Evolutionary conservation across 2,329 filamentous ascomycete species (phyloP).

Genomic region (Xylaria sp.): DNA sequence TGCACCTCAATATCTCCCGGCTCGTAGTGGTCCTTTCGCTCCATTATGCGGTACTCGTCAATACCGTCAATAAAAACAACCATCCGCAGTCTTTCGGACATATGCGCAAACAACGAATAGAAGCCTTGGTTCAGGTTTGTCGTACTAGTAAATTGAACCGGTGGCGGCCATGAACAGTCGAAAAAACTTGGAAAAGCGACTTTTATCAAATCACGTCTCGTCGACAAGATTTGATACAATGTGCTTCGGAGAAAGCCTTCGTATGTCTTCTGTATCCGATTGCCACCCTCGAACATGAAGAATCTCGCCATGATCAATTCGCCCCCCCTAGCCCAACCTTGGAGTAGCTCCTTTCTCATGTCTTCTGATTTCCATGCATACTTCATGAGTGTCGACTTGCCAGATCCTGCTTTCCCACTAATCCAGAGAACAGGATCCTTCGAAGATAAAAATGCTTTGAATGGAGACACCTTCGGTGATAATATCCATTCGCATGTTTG

Average conservation of each 20-base stretch:
- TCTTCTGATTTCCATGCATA: conserved; percentile 48
- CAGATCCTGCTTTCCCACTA: conserved; percentile 57
- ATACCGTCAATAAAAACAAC: conserved; percentile 47
- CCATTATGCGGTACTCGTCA: conserved; percentile 49
- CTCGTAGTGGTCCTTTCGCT: conserved; percentile 48
- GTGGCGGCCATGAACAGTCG: conserved; percentile 46
- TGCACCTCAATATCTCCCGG: conserved; percentile 44
- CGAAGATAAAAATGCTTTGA: conserved; percentile 39
- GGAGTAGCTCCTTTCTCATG: conserved; percentile 43
- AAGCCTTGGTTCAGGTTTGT: conserved; percentile 47
- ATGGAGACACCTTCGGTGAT: conserved; percentile 40
- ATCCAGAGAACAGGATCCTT: conserved; percentile 50
- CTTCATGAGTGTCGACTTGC: conserved; percentile 61
- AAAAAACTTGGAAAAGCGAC: conserved; percentile 48
- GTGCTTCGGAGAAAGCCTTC: conserved; percentile 52
- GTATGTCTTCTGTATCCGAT: conserved; percentile 52
- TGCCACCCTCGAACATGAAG: conserved; percentile 56
- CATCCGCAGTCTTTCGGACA: conserved; percentile 44
- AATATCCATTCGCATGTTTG: conserved; percentile 59
- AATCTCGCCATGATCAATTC: conserved; percentile 49
- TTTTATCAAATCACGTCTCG: conserved; percentile 47
- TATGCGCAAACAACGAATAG: conserved; percentile 47
- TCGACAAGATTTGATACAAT: conserved; percentile 51
- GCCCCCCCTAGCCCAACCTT: conserved; percentile 49
- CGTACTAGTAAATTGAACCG: conserved; percentile 45